Base-by-base conservation (phyloP, 208 protist genomes). In the Blastocrithidia nonstop region DNA sequence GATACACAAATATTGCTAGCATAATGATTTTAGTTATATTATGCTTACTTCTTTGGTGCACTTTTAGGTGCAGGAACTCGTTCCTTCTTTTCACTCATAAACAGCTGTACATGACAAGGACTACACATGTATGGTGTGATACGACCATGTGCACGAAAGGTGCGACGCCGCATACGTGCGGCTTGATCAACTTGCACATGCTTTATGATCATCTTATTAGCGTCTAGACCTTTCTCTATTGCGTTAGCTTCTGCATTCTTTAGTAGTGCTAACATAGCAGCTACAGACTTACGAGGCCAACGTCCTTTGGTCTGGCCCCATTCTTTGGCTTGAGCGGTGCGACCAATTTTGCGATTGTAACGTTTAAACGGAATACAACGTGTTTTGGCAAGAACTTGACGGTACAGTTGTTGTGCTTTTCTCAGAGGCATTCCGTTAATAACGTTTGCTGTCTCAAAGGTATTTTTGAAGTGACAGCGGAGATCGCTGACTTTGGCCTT, bases 401-500 rank as follows among this genome's bases (percentile, higher is more conserved):
- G 73, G 65, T 96, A 91, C 54, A 89, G 88, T 65, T 85, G 70
- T 61, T 93, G 75, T 3, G 93, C 90, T 73, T 93, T 94, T 53
- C 69, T 64, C 43, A 95, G 69, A 13, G 78, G 72, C 74, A 95
- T 94, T 38, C 89, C 89, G 54, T 87, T 85, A 60, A 97, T 71
- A 37, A 92, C 87, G 54, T 88, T 82, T 29, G 79, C 88, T 7
- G 86, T 94, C 67, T 97, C 83, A 48, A 80, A 82, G 32, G 93
- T 97, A 67, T 95, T 96, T 75, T 97, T 96, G 75, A 77, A 94
- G 81, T 94, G 87, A 71, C 89, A 93, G 27, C 87, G 76, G 49
- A 95, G 66, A 59, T 94, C 74, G 57, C 80, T 85, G 24, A 82
- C 61, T 74, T 88, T 88, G 19, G 86, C 78, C 63, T 88, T 87